A percentile compares a stretch with the other conserved stretches of the same genome.
phyloP scores from a whole-genome alignment of 768 basidiomycete species.

The Rhodotorula taiwanensis region DNA sequence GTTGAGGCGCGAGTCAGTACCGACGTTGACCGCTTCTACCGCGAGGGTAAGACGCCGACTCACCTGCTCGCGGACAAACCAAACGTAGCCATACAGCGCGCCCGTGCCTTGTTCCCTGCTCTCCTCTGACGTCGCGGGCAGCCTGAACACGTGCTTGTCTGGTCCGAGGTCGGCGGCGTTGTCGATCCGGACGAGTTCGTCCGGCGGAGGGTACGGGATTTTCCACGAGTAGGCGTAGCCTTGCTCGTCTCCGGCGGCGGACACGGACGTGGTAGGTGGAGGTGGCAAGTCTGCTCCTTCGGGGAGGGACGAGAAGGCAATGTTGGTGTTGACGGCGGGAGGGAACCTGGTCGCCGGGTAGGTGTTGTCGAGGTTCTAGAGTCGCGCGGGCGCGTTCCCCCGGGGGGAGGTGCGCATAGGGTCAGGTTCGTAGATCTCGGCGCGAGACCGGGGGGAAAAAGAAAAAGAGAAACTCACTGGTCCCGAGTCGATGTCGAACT shows the following conservation, averaged over 20 bases:
- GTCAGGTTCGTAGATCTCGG: too few relatives aligned
- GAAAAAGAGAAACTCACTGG: too few relatives aligned
- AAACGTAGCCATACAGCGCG: constrained; percentile 27
- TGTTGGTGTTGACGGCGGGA: background rate
- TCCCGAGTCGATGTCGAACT: constrained; percentile 39
- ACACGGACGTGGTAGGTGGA: constrained; percentile 1
- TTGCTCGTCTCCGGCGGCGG: background rate
- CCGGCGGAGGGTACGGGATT: constrained; percentile 21
- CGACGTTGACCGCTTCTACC: too few relatives aligned
- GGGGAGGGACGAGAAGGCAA: constrained; percentile 34
- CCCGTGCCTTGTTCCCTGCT: background rate
- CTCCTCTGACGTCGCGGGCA: too few relatives aligned
- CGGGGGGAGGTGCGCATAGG: background rate
- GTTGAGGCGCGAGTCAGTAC: too few relatives aligned
- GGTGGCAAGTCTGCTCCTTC: constrained; percentile 30
- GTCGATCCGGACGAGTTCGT: background rate
- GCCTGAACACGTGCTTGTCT: too few relatives aligned
- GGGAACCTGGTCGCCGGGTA: constrained; percentile 22
- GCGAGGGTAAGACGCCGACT: background rate
- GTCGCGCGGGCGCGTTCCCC: background rate
- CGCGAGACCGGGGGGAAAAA: too few relatives aligned
- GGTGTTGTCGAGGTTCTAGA: constrained; percentile 21
- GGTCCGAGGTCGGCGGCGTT: background rate
- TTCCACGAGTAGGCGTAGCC: constrained; percentile 26
- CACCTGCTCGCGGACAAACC: constrained; percentile 31